phyloP scores from a whole-genome alignment of 805 yeast species.

The Kluyveromyces aestuarii region DNA sequence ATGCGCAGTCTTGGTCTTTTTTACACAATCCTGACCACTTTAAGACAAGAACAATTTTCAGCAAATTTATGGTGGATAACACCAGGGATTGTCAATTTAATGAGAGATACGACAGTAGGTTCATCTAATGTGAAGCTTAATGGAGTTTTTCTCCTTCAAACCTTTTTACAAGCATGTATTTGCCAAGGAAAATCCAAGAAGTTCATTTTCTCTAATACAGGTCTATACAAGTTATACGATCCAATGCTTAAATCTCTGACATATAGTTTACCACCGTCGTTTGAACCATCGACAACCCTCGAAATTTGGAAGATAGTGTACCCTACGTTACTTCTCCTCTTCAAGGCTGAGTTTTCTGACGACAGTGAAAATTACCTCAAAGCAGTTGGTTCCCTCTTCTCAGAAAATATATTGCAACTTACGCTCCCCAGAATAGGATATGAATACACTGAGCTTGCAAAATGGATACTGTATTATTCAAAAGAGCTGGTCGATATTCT shows the following conservation, averaged over 20 bases:
- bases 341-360: conserved; percentile 9
- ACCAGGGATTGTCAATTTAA: conserved; percentile 24
- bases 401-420: conserved; percentile 19
- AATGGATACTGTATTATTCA: conserved; percentile 6
- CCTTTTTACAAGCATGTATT: conserved; percentile 13
- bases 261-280: conserved; percentile 23
- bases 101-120: conserved; percentile 23
- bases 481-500: conserved; percentile 5
- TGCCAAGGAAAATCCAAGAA: conserved; percentile 3
- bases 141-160: conserved; percentile 17
- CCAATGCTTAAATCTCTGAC: conserved; percentile 19
- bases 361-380: conserved; percentile 4
- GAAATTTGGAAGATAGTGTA: conserved; percentile 12
- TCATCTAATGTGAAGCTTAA: conserved; percentile 15
- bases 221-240: conserved; percentile 19
- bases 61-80: conserved; percentile 26
- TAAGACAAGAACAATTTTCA: conserved; percentile 15
- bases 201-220: conserved; percentile 14
- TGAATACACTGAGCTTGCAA: conserved; percentile 13
- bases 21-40: conserved; percentile 11
- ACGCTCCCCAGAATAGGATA: conserved; percentile 19
- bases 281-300: conserved; percentile 10
- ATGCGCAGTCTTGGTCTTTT: conserved; percentile 18
- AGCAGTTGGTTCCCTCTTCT: conserved; percentile 12
- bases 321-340: conserved; percentile 17